Evolutionary conservation across 2,329 filamentous ascomycete genomes (phyloP).

Genomic region (Verticillium albo-atrum): DNA sequence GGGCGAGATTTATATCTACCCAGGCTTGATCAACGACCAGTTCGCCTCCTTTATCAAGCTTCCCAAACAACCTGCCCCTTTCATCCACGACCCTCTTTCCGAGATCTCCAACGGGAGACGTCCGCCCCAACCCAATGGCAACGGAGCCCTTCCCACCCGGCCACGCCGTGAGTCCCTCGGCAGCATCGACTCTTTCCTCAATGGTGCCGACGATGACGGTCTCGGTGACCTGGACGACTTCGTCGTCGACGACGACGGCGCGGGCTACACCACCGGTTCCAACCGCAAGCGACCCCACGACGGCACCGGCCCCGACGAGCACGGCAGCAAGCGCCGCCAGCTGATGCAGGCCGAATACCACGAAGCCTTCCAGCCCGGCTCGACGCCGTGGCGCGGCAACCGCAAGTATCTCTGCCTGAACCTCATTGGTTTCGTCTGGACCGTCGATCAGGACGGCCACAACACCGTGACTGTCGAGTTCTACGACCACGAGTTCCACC

Average conservation of each 20-base stretch:
- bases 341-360: slow-evolving; percentile 64
- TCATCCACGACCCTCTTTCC: slow-evolving; percentile 74
- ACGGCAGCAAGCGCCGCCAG: slow-evolving; percentile 44
- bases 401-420: slow-evolving; percentile 92
- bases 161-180: slow-evolving; percentile 62
- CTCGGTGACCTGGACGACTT: slow-evolving; percentile 68
- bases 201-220: slow-evolving; percentile 41
- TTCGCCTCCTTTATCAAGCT: slow-evolving; percentile 53
- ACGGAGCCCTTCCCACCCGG: slow-evolving; percentile 14
- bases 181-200: slow-evolving; percentile 79
- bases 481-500: slow-evolving; percentile 87
- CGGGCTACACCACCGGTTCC: slow-evolving; percentile 68
- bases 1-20: slow-evolving; percentile 89
- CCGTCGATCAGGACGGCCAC: slow-evolving; percentile 88
- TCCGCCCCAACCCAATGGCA: slow-evolving; percentile 32
- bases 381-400: slow-evolving; percentile 93
- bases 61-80: slow-evolving; percentile 69
- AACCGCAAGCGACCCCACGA: slow-evolving; percentile 39
- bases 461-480: slow-evolving; percentile 97
- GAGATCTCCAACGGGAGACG: slow-evolving; percentile 65
- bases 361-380: slow-evolving; percentile 84
- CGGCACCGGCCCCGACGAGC: slow-evolving; percentile 37
- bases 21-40: slow-evolving; percentile 60
- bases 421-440: slow-evolving; percentile 92
- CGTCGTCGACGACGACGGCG: slow-evolving; percentile 91